Evolutionary conservation across 2,329 filamentous ascomycete species (phyloP).

Genomic region (Lizonia empirigonia): DNA sequence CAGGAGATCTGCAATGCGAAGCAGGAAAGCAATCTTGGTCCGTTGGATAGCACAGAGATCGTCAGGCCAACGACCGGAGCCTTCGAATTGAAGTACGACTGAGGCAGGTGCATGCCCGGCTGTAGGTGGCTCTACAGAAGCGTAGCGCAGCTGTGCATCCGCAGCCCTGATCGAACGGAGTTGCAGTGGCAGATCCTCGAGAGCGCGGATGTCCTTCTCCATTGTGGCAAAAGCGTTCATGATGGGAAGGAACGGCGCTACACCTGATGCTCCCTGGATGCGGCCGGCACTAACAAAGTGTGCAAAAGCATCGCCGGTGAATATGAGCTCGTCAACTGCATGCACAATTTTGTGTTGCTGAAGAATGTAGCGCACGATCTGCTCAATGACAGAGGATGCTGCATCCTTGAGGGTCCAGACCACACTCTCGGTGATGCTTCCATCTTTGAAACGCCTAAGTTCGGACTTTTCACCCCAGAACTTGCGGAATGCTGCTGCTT

Average conservation of each 20-base stretch:
- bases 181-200: conserved; percentile 86
- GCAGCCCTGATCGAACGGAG: conserved; percentile 79
- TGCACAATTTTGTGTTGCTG: conserved; percentile 69
- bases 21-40: conserved; percentile 86
- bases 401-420: conserved; percentile 73
- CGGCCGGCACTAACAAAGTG: conserved; percentile 50
- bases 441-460: conserved; percentile 91
- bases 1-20: conserved; percentile 74
- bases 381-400: conserved; percentile 71
- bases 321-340: conserved; percentile 56
- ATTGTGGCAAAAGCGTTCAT: conserved; percentile 73
- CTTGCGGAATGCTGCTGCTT: conserved; percentile 78
- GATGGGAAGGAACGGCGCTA: conserved; percentile 68
- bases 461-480: conserved; percentile 98
- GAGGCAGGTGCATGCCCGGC: conserved; percentile 66
- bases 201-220: conserved; percentile 74
- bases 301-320: conserved; percentile 55
- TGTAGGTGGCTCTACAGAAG: conserved; percentile 65
- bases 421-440: conserved; percentile 88
- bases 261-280: conserved; percentile 45
- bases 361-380: conserved; percentile 77
- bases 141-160: conserved; percentile 73
- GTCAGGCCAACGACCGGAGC: conserved; percentile 91
- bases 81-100: conserved; percentile 88
- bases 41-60: conserved; percentile 88